A percentile compares a stretch with the other conserved stretches of the same genome.
Conservation (phyloP, 2,329 filamentous ascomycete species). For the Trichoderma sp. region DNA sequence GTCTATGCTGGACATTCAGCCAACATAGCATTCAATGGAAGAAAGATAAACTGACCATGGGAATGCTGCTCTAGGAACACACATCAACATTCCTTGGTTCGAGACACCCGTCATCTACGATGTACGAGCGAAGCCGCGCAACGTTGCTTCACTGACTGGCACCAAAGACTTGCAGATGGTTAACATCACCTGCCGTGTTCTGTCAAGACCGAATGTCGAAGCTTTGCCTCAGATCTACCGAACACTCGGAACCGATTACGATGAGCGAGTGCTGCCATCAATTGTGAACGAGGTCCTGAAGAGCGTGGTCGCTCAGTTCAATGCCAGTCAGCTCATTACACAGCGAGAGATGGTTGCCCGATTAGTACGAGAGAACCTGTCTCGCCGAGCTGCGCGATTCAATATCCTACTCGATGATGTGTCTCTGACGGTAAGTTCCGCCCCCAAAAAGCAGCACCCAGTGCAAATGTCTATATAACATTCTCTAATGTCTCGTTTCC, state of each 20-base stretch:
- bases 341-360: conserved; percentile 96
- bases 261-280: conserved; percentile 92
- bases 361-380: conserved; percentile 90
- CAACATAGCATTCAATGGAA: neutral
- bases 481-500: neutral
- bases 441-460: neutral
- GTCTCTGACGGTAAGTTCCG: conserved; percentile 75
- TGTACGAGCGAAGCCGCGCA: conserved; percentile 95
- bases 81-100: conserved; percentile 93
- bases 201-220: conserved; percentile 84
- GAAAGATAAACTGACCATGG: conserved; percentile 23
- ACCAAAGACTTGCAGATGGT: conserved; percentile 99
- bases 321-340: conserved; percentile 96
- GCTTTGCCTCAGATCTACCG: conserved; percentile 96
- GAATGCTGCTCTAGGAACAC: conserved; percentile 66
- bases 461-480: neutral
- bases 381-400: conserved; percentile 87
- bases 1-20: neutral
- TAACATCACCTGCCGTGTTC: conserved; percentile 99
- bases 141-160: conserved; percentile 93
- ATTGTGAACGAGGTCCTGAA: conserved; percentile 99
- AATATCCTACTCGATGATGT: conserved; percentile 98
- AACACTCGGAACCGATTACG: conserved; percentile 92
- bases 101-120: conserved; percentile 97
- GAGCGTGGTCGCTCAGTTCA: conserved; percentile 98